Evolutionary conservation across 1,139 yeast genomes (phyloP), one percentile per base, ranked within the genome.

Genomic region (Pneumocystis murina): DNA sequence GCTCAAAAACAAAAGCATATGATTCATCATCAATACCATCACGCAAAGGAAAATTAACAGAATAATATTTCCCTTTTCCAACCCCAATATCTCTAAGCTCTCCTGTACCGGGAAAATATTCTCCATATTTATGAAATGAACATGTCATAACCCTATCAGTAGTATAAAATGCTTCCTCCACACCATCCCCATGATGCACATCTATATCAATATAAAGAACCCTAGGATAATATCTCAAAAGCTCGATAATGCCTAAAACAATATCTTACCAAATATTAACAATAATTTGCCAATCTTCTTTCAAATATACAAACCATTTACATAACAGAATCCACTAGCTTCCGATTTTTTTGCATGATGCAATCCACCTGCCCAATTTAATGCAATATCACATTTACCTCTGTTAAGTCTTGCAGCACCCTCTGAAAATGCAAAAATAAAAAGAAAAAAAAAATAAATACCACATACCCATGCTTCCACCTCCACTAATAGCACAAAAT

Each of bases 111-210:
- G 97, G 97, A 82, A 90, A 90, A 73, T 88, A 90, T 74, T 90
- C 96, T 57, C 97, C 97, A 73, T 89, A 92, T 74, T 92, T 92
- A 77, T 92, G 98, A 79, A 92, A 92, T 6, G 96, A 88, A 71
- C 95, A 88, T 0, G 97, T 92, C 97, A 92, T 90, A 62, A 92
- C 98, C 68, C 97, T 79, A 74, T 92, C 97, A 4, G 97, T 90
- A 12, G 96, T 85, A 75, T 91, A 92, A 72, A 92, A 92, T 0
- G 97, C 97, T 74, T 92, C 97, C 75, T 92, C 97, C 39, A 92
- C 98, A 68, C 97, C 98, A 75, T 92, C 98, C 65, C 98, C 98
- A 72, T 92, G 98, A 73, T 92, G 98, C 30, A 92, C 89, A 75
- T 92, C 98, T 68, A 90, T 92, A 74, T 92, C 98, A 68, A 92